Base-by-base conservation (phyloP, 345 rosid species). In the Brassica incana region DNA sequence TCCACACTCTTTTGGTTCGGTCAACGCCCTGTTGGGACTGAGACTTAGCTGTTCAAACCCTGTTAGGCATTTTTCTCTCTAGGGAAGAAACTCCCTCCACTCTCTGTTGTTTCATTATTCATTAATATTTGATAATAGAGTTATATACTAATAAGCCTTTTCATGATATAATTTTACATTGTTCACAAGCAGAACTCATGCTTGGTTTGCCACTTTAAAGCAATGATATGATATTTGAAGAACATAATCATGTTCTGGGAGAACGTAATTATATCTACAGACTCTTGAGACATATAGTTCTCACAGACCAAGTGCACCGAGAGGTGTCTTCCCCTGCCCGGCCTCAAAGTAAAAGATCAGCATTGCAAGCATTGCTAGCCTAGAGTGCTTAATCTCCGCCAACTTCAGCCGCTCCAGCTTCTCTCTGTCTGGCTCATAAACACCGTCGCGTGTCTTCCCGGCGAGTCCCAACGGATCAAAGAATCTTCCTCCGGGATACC, bases 301-400 rank as follows among this genome's bases (percentile, higher is more conserved):
- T 91, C 79, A 95, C 90, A 95, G 85, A 43, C 99, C 97, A 71
- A 92, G 95, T 74, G 95, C 99, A 66, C 92, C 97, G 4, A 95
- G 94, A 48, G 99, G 99, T 3, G 99, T 91, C 82, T 95, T 95
- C 2, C 99, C 97, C 80, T 95, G 99, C 0, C 99, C 97, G 64
- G 97, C 97, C 74, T 95, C 99, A 10, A 95, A 91, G 88, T 95
- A 95, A 81, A 95, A 95, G 77, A 88, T 88, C 85, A 95, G 75
- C 99, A 95, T 92, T 0, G 99, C 99, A 72, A 95, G 0, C 99
- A 95, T 95, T 5, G 97, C 99, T 35, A 95, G 72, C 80, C 99
- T 91, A 6, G 99, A 89, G 38, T 95, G 99, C 86, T 95, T 95
- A 20, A 95, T 95, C 93, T 95, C 99, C 0, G 99, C 99, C 67